A percentile compares a stretch with the other conserved stretches of the same genome.
phyloP scores from a whole-genome alignment of 2,329 filamentous ascomycete genomes.

The Ophidiomyces ophidiicola region DNA sequence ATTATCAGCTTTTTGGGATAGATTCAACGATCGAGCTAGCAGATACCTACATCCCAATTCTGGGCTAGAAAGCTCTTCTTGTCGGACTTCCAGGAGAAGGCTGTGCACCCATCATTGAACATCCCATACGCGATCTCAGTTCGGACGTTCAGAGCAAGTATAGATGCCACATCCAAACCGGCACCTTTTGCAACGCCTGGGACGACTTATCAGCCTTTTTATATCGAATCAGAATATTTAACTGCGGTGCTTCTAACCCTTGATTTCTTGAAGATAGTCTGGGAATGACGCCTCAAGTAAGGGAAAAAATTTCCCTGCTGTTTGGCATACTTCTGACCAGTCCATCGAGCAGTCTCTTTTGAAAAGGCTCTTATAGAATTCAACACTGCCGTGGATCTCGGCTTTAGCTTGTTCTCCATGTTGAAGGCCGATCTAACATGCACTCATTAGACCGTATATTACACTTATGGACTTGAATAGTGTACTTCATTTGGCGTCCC shows the following conservation, averaged over 20 bases:
- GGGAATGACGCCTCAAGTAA: conserved; percentile 27
- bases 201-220: neutral
- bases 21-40: neutral
- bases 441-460: neutral
- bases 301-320: conserved; percentile 35
- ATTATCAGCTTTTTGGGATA: neutral
- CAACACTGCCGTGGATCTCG: conserved; percentile 21
- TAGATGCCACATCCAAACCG: conserved; percentile 36
- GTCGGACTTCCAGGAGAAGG: conserved; percentile 39
- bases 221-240: neutral
- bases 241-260: conserved; percentile 15
- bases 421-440: conserved; percentile 21
- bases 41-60: conserved; percentile 40
- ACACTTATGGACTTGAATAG: neutral
- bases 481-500: conserved; percentile 22
- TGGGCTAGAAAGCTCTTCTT: conserved; percentile 36
- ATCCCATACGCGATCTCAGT: conserved; percentile 49
- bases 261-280: conserved; percentile 25
- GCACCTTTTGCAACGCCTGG: conserved; percentile 44
- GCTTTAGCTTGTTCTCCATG: conserved; percentile 21
- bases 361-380: conserved; percentile 22
- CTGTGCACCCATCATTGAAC: conserved; percentile 48
- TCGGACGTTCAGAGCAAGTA: conserved; percentile 47
- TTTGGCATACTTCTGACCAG: conserved; percentile 38
- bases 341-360: conserved; percentile 25